phyloP scores from a whole-genome alignment of 371 early-diverging fungal genomes.

The Synchytrium microbalum region DNA sequence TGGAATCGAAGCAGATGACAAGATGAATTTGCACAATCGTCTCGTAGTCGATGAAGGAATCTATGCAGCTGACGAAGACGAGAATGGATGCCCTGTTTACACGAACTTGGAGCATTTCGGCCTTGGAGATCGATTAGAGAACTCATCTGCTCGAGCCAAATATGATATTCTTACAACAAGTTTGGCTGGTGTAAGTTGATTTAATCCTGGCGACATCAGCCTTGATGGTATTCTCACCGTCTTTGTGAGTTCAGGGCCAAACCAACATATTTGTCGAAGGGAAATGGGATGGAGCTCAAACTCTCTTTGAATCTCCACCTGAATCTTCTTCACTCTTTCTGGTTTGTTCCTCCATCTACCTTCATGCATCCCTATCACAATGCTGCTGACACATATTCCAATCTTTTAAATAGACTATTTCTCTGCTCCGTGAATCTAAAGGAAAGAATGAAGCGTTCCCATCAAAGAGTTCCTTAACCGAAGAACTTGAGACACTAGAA shows the following conservation, averaged over 20 bases:
- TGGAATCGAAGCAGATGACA: background rate
- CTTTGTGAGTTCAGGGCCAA: too few species aligned
- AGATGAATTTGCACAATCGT: background rate
- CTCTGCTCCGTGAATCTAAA: too few species aligned
- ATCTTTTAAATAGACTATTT: too few species aligned
- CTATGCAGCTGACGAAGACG: background rate
- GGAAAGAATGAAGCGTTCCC: background rate
- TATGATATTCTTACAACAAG: background rate
- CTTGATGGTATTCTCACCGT: too few species aligned
- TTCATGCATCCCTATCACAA: too few species aligned
- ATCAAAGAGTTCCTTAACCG: background rate
- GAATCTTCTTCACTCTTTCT: background rate
- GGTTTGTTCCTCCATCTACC: too few species aligned
- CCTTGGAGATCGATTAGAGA: background rate
- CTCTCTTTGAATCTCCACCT: background rate
- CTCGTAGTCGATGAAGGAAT: background rate
- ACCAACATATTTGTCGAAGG: background rate
- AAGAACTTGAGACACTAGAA: background rate
- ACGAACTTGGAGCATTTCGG: background rate
- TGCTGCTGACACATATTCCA: too few species aligned
- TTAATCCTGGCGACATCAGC: too few species aligned
- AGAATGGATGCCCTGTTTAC: background rate
- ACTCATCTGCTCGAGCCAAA: background rate
- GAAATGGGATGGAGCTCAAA: background rate
- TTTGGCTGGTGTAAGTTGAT: background rate